These are phyloP conservation scores for Hypoxylon subgilvum DNA, from an alignment of 495 filamentous ascomycete genomes.

Conservation along the genomic window DNA sequence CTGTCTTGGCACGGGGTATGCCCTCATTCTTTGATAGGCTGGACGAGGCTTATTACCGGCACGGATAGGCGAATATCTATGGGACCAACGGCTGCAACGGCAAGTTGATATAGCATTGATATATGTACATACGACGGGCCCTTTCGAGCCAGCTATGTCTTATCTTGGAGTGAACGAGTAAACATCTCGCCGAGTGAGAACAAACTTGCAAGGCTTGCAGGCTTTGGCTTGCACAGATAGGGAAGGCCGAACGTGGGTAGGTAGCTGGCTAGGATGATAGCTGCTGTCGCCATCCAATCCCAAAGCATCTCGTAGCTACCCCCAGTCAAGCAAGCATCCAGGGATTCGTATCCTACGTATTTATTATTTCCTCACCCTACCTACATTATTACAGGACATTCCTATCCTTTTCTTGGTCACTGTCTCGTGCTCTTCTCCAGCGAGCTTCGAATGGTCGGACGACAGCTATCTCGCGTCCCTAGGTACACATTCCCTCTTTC, in stretches of 20 bases:
- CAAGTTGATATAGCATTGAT: no score
- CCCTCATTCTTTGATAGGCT: conserved; percentile 17
- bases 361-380: conserved; percentile 13
- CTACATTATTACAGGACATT: background rate
- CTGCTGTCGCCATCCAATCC: background rate
- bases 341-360: conserved; percentile 14
- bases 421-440: conserved; percentile 3
- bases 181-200: background rate
- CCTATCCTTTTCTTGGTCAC: background rate
- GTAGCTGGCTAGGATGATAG: background rate
- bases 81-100: no score
- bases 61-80: no score
- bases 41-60: no score
- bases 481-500: background rate
- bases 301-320: background rate
- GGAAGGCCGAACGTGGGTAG: conserved; percentile 28
- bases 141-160: conserved; percentile 20
- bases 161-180: background rate
- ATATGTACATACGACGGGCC: background rate
- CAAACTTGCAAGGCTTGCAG: background rate
- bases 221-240: conserved; percentile 27
- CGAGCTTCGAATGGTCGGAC: background rate
- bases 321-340: background rate
- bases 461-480: conserved; percentile 1
- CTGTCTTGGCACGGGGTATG: conserved; percentile 34